Conservation (phyloP, 2,329 filamentous ascomycete species). For the Cercospora sp. region DNA sequence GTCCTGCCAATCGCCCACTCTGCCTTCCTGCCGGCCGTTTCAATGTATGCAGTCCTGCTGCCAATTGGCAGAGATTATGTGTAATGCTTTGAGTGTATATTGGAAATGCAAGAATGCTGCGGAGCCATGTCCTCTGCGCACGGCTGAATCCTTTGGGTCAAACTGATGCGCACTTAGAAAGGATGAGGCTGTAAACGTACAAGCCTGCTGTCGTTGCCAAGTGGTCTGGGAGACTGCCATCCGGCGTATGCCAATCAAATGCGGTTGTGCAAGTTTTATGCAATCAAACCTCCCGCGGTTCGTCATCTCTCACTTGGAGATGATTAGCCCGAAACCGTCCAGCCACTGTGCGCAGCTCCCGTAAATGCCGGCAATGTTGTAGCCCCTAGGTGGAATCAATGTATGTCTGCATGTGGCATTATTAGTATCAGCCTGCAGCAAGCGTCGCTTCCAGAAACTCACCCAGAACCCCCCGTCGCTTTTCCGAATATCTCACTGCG, state of each 20-base stretch:
- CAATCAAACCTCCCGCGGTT: neutral
- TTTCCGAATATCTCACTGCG: conserved; percentile 86
- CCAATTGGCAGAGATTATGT: conserved; percentile 12
- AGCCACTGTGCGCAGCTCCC: conserved; percentile 80
- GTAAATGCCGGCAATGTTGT: conserved; percentile 82
- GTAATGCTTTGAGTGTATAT: neutral
- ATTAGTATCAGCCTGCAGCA: conserved; percentile 28
- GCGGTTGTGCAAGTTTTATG: conserved; percentile 6
- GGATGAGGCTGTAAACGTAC: neutral
- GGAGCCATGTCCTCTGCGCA: neutral
- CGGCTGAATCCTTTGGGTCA: neutral
- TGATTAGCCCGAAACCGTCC: conserved; percentile 81
- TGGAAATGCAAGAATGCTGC: conserved; percentile 3
- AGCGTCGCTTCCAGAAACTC: conserved; percentile 47
- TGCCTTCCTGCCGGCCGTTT: conserved; percentile 1
- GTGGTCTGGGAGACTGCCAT: neutral
- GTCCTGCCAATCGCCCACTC: neutral
- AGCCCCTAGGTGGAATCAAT: conserved; percentile 84
- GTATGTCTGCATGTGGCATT: conserved; percentile 63
- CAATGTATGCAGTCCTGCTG: conserved; percentile 18
- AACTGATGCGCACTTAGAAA: neutral
- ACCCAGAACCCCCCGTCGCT: conserved; percentile 75
- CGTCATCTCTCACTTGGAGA: conserved; percentile 39
- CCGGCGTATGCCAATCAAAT: neutral
- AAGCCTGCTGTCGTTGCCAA: neutral